phyloP scores from a whole-genome alignment of 768 basidiomycete species.

The Boletus coccyginus region DNA sequence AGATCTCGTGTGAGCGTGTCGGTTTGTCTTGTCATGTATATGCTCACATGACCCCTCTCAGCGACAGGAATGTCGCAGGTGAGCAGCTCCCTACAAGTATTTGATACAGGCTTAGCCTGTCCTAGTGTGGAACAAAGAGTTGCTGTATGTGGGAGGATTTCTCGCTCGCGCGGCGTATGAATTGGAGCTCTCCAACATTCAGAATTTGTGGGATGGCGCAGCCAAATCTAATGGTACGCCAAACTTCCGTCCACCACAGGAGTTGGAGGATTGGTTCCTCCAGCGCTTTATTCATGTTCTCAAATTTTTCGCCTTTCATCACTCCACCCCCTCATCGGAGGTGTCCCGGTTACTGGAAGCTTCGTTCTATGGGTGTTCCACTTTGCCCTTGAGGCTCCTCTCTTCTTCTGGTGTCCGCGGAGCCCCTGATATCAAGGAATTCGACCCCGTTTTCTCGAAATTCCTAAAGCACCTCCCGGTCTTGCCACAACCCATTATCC shows the following conservation, averaged over 20 bases:
- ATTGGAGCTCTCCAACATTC: slow-evolving; percentile 64
- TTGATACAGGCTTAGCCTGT: neutral
- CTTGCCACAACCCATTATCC: slow-evolving; percentile 58
- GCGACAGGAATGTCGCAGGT: slow-evolving; percentile 82
- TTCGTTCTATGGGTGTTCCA: slow-evolving; percentile 46
- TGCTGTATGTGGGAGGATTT: slow-evolving; percentile 81
- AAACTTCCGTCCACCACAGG: slow-evolving; percentile 33
- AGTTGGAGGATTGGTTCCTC: slow-evolving; percentile 50
- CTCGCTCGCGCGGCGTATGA: slow-evolving; percentile 84
- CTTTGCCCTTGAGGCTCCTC: slow-evolving; percentile 5
- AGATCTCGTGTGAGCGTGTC: slow-evolving; percentile 68
- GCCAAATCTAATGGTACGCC: slow-evolving; percentile 29
- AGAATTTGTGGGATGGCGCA: slow-evolving; percentile 55
- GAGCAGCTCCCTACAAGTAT: slow-evolving; percentile 16
- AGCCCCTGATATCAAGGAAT: slow-evolving; percentile 43
- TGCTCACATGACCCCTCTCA: slow-evolving; percentile 25
- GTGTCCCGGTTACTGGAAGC: slow-evolving; percentile 72
- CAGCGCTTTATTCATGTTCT: slow-evolving; percentile 72
- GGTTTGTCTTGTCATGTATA: neutral
- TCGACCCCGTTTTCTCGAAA: slow-evolving; percentile 61
- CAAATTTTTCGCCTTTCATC: slow-evolving; percentile 85
- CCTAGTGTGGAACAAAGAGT: slow-evolving; percentile 86
- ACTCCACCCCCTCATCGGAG: slow-evolving; percentile 81
- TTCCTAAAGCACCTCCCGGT: slow-evolving; percentile 82
- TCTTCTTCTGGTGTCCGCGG: slow-evolving; percentile 9